Evolutionary conservation across 306 rosid genomes (phyloP).

Genomic region (Corylus heterophylla): DNA sequence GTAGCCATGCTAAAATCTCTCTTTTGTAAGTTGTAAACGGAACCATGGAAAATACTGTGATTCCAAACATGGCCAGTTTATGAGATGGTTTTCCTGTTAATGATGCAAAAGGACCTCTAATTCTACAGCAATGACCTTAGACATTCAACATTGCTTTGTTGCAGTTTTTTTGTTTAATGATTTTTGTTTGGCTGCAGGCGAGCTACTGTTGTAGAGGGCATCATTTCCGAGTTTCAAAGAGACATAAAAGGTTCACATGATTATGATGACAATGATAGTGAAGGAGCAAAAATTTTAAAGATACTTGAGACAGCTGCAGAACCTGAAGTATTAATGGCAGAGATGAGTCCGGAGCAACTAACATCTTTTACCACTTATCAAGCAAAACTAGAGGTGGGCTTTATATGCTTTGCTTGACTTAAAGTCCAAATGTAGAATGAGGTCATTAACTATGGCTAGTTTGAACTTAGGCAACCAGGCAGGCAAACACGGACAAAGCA

Average conservation of each 20-base stretch:
- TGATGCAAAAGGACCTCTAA: neutral
- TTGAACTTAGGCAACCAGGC: conserved; percentile 62
- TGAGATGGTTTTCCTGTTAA: neutral
- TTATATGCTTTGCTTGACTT: conserved; percentile 21
- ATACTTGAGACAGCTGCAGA: conserved; percentile 80
- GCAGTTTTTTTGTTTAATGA: conserved; percentile 1
- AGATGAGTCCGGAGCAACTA: conserved; percentile 85
- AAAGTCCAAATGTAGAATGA: conserved; percentile 25
- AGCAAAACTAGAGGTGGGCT: conserved; percentile 70
- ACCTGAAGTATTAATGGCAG: conserved; percentile 92
- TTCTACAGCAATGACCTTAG: neutral
- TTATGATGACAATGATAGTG: conserved; percentile 57
- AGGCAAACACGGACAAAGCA: conserved; percentile 67
- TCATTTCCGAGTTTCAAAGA: conserved; percentile 63
- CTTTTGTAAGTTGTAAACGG: neutral
- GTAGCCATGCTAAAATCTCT: neutral
- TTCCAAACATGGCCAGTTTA: neutral
- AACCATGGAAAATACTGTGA: no score
- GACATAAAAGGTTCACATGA: conserved; percentile 39
- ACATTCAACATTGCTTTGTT: neutral
- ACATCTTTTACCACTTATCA: conserved; percentile 66
- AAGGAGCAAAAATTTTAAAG: conserved; percentile 79
- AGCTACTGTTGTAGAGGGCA: conserved; percentile 61
- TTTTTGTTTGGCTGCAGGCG: conserved; percentile 54
- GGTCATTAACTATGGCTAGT: conserved; percentile 34